Base-by-base conservation (phyloP, 257 asterid genomes). In the Rauvolfia tetraphylla region DNA sequence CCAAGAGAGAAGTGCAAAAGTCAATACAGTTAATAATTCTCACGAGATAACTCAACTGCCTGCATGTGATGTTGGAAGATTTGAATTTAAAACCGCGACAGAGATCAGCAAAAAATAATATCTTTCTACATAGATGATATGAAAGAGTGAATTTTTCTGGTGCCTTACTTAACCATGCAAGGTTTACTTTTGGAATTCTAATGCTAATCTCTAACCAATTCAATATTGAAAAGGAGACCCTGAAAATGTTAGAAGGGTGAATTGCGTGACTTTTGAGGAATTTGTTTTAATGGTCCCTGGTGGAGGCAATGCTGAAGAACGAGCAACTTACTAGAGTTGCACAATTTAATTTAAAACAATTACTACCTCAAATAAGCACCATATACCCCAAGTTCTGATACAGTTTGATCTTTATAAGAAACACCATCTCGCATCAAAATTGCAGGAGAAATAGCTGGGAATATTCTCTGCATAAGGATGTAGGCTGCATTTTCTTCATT, bases 381-480 rank as follows among this genome's bases (percentile, higher is more conserved):
- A 31, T 87, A 95, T 51, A 95, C 75, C 36, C 99, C 99, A 31
- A 95, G 99, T 78, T 95, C 99, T 39, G 99, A 95, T 76, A 95
- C 79, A 71, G 89, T 95, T 29, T 85, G 85, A 73, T 91, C 97
- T 69, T 83, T 89, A 79, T 84, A 90, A 77, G 90, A 83, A 74
- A 84, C 59, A 77, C 98, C 98, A 27, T 89, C 92, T 42, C 93
- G 88, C 96, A 95, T 81, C 58, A 95, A 83, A 80, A 92, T 82
- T 3, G 99, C 89, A 11, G 89, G 93, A 48, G 93, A 92, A 51
- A 85, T 44, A 22, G 93, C 75, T 6, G 98, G 99, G 75, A 95
- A 95, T 39, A 95, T 92, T 77, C 99, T 89, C 90, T 91, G 99
- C 99, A 95, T 92, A 56, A 95, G 97, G 76, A 95, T 92, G 84